phyloP scores from a whole-genome alignment of 768 basidiomycete genomes.

The Pleurotus pulmonarius region DNA sequence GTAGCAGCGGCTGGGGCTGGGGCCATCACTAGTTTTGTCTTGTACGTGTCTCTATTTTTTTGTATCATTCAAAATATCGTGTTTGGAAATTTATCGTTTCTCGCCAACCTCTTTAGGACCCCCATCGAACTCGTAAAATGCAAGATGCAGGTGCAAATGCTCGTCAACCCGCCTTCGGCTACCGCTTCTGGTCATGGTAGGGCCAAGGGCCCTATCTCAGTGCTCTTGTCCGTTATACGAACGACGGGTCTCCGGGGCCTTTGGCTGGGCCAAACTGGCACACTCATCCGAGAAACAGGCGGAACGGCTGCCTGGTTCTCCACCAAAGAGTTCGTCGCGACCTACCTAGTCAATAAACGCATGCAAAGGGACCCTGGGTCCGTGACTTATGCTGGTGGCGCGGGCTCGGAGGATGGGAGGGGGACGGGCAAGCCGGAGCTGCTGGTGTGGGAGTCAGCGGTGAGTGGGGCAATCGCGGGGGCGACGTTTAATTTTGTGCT shows the following conservation, averaged over 20 bases:
- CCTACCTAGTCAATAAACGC: conserved; percentile 53
- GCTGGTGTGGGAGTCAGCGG: conserved; percentile 70
- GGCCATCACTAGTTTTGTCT: conserved; percentile 78
- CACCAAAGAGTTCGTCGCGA: conserved; percentile 74
- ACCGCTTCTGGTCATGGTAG: not conserved
- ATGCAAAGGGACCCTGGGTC: conserved; percentile 12
- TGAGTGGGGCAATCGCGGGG: conserved; percentile 78
- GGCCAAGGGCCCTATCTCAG: conserved; percentile 54
- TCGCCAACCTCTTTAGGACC: not conserved
- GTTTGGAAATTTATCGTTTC: too few species aligned
- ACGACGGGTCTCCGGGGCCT: conserved; percentile 62
- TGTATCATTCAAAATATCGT: too few species aligned
- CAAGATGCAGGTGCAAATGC: conserved; percentile 95
- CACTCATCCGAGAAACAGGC: conserved; percentile 83
- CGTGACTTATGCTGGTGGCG: conserved; percentile 6
- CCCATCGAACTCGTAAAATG: conserved; percentile 96
- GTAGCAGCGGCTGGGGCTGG: conserved; percentile 88
- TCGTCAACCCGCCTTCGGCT: not conserved
- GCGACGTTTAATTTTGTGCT: conserved; percentile 75
- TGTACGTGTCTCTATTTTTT: conserved; percentile 47
- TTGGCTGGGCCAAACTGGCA: conserved; percentile 86
- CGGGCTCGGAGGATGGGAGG: too few species aligned
- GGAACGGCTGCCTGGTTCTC: conserved; percentile 86
- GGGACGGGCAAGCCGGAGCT: conserved; percentile 21
- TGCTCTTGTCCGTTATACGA: conserved; percentile 56